A percentile compares a stretch with the other conserved stretches of the same genome.
These are phyloP conservation scores for Dictyostelium brefeldianum DNA, from an alignment of 78 protist genomes.

Conservation along the genomic window DNA sequence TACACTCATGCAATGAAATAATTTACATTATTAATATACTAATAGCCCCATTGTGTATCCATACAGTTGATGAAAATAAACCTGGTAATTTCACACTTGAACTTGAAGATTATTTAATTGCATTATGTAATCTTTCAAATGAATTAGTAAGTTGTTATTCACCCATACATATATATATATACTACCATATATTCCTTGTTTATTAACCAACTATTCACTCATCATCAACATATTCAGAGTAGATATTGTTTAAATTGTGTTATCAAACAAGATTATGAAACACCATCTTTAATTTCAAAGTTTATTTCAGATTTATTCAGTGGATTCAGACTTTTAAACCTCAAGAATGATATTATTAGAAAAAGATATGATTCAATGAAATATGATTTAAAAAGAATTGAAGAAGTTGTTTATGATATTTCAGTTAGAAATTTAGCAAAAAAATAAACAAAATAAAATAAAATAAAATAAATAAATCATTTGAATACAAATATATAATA, in stretches of 20 bases:
- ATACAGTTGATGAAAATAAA: background rate
- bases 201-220: background rate
- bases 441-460: background rate
- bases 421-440: constrained; percentile 74
- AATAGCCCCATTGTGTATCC: too few relatives aligned
- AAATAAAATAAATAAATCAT: background rate
- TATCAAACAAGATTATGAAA: constrained; percentile 72
- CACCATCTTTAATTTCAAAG: constrained; percentile 40
- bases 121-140: constrained; percentile 71
- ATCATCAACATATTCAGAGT: constrained; percentile 20
- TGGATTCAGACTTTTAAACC: constrained; percentile 85
- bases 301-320: constrained; percentile 74
- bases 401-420: constrained; percentile 90
- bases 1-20: too few relatives aligned
- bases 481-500: too few relatives aligned
- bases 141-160: constrained; percentile 71
- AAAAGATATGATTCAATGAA: constrained; percentile 57
- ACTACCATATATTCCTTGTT: background rate
- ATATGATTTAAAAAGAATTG: constrained; percentile 89
- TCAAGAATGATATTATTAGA: constrained; percentile 89
- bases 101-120: constrained; percentile 83
- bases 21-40: too few relatives aligned
- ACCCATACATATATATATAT: background rate
- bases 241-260: constrained; percentile 86
- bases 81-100: constrained; percentile 63